These are phyloP conservation scores for Metschnikowia continentalis DNA, from an alignment of 805 yeast genomes.

Conservation along the genomic window DNA sequence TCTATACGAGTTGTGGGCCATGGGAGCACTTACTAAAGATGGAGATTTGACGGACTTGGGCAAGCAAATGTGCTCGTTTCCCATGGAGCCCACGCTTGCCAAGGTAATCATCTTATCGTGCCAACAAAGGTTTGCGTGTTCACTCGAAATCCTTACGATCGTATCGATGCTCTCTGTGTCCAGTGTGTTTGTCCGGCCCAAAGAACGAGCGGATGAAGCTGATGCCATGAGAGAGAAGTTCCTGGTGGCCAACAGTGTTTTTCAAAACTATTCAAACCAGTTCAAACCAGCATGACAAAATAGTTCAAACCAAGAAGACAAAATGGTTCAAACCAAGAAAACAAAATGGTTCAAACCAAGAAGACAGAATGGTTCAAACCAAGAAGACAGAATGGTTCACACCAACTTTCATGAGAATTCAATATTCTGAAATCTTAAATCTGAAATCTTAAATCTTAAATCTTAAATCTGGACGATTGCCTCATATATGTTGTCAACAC, in stretches of 20 bases:
- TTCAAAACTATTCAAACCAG: too few relatives aligned
- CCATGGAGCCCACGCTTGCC: conserved; percentile 81
- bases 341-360: too few relatives aligned
- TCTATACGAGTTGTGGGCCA: conserved; percentile 79
- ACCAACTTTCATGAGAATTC: too few relatives aligned
- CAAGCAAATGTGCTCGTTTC: conserved; percentile 81
- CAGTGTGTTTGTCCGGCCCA: conserved; percentile 69
- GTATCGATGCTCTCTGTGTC: conserved; percentile 91
- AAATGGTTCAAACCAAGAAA: too few relatives aligned
- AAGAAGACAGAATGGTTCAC: too few relatives aligned
- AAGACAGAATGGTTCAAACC: too few relatives aligned
- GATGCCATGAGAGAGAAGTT: conserved; percentile 74
- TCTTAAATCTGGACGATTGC: too few relatives aligned
- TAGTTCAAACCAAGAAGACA: too few relatives aligned
- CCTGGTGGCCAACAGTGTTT: conserved; percentile 65
- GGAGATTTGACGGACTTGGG: conserved; percentile 78
- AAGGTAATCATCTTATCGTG: conserved; percentile 62
- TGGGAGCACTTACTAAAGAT: conserved; percentile 74
- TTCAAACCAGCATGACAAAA: too few relatives aligned
- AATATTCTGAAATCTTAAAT: too few relatives aligned
- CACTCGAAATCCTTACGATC: conserved; percentile 67
- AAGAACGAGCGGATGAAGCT: conserved; percentile 71
- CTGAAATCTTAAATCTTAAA: too few relatives aligned
- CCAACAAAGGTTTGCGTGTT: conserved; percentile 51
- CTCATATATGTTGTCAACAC: too few relatives aligned